phyloP scores from a whole-genome alignment of 768 basidiomycete genomes.

The Rhodotorula babjevae region DNA sequence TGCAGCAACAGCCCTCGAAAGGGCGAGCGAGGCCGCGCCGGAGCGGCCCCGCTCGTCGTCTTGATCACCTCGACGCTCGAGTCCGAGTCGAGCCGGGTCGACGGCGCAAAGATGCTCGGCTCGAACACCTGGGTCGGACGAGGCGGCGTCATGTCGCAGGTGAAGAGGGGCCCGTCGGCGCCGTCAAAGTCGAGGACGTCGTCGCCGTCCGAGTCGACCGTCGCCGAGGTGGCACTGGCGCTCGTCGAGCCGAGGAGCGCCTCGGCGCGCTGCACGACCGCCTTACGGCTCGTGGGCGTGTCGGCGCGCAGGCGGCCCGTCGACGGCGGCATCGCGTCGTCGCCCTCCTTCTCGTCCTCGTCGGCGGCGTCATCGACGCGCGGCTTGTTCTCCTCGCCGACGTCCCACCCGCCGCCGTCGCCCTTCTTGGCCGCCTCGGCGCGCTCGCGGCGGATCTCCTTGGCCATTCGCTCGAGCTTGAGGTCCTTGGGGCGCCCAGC shows the following conservation, averaged over 20 bases:
- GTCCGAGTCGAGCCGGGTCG: background rate
- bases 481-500: constrained; percentile 2
- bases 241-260: constrained; percentile 3
- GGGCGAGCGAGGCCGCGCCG: background rate
- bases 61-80: background rate
- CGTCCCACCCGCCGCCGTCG: background rate
- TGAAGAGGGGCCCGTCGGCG: background rate
- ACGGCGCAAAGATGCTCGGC: background rate
- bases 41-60: too few relatives aligned
- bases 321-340: background rate
- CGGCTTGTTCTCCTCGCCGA: background rate
- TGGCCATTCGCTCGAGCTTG: constrained; percentile 12
- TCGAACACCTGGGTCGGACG: constrained; percentile 30
- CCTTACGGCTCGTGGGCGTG: background rate
- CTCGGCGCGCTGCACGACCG: constrained; percentile 1
- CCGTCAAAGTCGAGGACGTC: background rate
- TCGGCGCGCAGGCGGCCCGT: constrained; percentile 23
- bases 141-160: background rate
- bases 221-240: too few relatives aligned
- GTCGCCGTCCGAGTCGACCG: background rate
- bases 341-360: background rate
- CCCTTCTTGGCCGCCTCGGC: background rate
- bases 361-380: background rate
- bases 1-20: constrained; percentile 6
- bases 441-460: constrained; percentile 23